phyloP scores from a whole-genome alignment of 2,329 filamentous ascomycete species.

The Fusarium lateritium region DNA sequence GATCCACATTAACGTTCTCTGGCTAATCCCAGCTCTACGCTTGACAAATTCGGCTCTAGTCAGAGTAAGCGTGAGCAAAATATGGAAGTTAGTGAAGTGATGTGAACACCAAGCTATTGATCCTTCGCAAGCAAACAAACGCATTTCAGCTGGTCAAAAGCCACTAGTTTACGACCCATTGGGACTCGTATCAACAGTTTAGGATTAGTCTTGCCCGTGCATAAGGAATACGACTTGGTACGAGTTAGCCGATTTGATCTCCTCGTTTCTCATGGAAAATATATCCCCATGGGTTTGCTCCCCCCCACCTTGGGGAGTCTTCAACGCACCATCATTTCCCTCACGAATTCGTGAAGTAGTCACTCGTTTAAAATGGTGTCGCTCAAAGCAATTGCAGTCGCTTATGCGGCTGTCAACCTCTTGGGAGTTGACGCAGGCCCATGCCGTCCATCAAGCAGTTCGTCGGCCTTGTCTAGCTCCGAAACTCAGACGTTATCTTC shows the following conservation, averaged over 20 bases:
- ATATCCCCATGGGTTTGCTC: background rate
- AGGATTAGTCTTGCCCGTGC: background rate
- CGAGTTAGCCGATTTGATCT: background rate
- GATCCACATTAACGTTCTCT: background rate
- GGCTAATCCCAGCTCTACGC: background rate
- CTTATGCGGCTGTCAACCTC: background rate
- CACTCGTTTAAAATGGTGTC: constrained; percentile 23
- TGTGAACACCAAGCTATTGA: background rate
- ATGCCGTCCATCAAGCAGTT: constrained; percentile 4
- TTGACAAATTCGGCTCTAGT: background rate
- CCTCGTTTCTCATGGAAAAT: rapidly evolving
- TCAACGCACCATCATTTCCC: background rate
- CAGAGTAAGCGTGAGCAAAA: background rate
- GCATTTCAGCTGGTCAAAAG: background rate
- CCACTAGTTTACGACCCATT: background rate
- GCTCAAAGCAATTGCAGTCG: constrained; percentile 2
- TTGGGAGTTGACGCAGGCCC: constrained; percentile 8
- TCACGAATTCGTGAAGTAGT: background rate
- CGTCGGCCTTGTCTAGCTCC: background rate
- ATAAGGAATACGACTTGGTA: background rate
- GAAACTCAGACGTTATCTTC: background rate
- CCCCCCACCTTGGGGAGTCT: too few species aligned
- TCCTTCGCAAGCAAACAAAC: constrained; percentile 3
- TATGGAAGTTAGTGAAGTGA: too few species aligned
- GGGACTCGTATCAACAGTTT: background rate